Evolutionary conservation across 2,329 filamentous ascomycete genomes (phyloP), one percentile per base, ranked within the genome.

Genomic region (Colletotrichum trifolii): DNA sequence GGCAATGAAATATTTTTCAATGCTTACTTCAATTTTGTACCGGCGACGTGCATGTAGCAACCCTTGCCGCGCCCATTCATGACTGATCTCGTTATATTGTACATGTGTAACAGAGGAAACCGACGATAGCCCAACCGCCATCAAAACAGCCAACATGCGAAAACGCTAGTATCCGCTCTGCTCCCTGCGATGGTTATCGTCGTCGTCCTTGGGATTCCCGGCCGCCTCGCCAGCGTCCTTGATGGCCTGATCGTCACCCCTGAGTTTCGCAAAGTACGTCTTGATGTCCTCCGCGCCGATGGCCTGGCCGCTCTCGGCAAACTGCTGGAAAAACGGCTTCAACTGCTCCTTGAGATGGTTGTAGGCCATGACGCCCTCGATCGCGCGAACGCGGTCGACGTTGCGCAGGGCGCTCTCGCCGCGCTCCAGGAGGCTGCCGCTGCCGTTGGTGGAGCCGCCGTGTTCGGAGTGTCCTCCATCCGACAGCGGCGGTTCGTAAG

Each of bases 281-380:
- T 97, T 99, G 78, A 99, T 96, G 78, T 98, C 94, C 74, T 99
- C 96, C 1, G 95, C 95, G 2, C 93, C 90, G 25, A 99, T 94
- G 0, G 92, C 89, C 76, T 92, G 83, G 1, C 95, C 95, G 68
- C 91, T 96, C 74, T 97, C 93, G 0, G 96, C 96, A 75, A 97
- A 99, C 47, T 96, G 91, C 78, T 94, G 89, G 72, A 99, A 88
- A 76, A 99, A 98, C 0, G 90, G 90, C 82, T 95, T 97, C n/a
- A 99, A 88, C 75, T 95, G 94, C 73, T 98, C 94, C 74, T 96
- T 96, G 66, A 99, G 85, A 72, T 97, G 91, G 73, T 98, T 97
- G 79, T 98, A 99, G 0, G 94, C 95, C 94, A 98, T 97, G 49
- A 97, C 95, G 13, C 96, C 96, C 76, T 99, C 92, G 60, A 99